These are phyloP conservation scores for Suillus placidus DNA, from an alignment of 768 basidiomycete species.

Conservation along the genomic window DNA sequence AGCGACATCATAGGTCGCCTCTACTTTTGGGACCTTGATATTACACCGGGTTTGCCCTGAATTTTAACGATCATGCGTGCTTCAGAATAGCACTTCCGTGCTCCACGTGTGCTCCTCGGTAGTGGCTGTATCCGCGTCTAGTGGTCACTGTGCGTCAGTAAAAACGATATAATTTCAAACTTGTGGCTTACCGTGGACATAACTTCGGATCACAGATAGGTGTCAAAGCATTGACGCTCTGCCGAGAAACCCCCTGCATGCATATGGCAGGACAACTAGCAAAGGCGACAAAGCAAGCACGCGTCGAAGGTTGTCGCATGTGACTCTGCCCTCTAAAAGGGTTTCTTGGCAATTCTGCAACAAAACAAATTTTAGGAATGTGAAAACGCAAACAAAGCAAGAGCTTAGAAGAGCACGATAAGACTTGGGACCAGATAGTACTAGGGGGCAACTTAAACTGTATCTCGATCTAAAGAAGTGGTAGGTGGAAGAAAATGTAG, in stretches of 20 bases:
- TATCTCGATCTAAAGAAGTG: neutral
- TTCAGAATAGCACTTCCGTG: too few species aligned
- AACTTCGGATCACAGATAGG: neutral
- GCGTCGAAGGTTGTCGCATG: neutral
- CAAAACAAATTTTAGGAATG: neutral
- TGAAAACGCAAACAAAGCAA: neutral
- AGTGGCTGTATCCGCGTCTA: neutral
- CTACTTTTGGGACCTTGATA: neutral
- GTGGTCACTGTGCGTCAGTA: neutral
- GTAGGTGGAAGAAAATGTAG: neutral
- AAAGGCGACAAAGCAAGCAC: neutral
- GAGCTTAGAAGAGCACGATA: neutral
- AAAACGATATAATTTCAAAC: neutral
- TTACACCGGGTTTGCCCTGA: neutral
- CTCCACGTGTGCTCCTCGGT: neutral
- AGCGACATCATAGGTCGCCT: neutral
- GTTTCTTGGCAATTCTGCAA: neutral
- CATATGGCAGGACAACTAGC: neutral
- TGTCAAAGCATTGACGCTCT: neutral
- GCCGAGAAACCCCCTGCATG: neutral
- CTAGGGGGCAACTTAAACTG: neutral
- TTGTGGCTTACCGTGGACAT: neutral
- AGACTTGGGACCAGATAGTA: neutral
- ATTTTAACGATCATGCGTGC: neutral
- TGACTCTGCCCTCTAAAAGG: neutral